Conservation (phyloP, 2,329 filamentous ascomycete genomes). For the Apiospora malaysiana region DNA sequence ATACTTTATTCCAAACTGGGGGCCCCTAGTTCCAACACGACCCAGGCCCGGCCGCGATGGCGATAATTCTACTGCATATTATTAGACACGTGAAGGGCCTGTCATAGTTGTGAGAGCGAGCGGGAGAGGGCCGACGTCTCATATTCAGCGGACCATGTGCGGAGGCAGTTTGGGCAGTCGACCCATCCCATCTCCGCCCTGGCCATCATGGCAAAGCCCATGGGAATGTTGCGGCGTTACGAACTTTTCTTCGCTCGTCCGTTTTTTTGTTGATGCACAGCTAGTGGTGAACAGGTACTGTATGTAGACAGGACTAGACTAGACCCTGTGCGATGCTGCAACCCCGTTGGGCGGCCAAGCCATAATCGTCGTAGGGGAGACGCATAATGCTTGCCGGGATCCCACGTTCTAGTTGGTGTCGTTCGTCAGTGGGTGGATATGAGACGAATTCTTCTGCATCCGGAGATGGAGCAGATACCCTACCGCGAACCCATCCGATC, state of each 20-base stretch:
- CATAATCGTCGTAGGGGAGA: not conserved
- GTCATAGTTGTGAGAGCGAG: too few relatives aligned
- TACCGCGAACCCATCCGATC: not conserved
- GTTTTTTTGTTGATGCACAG: not conserved
- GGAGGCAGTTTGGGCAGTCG: not conserved
- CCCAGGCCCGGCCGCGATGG: not conserved
- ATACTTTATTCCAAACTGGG: conserved; percentile 5
- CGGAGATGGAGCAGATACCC: not conserved
- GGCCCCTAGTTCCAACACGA: not conserved
- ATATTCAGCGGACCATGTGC: conserved; percentile 13
- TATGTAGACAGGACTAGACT: not conserved
- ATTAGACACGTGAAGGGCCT: not conserved
- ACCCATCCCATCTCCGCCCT: conserved; percentile 2
- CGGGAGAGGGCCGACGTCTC: conserved; percentile 6
- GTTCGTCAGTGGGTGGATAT: not conserved
- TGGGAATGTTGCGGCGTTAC: not conserved
- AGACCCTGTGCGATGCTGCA: not conserved
- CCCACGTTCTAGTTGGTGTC: not conserved
- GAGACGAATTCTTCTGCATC: not conserved
- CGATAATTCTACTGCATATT: not conserved
- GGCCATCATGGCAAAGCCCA: conserved; percentile 10
- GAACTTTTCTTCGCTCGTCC: not conserved
- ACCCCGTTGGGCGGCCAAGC: not conserved
- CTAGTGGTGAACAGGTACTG: too few relatives aligned
- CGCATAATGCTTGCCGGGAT: not conserved